phyloP scores from a whole-genome alignment of 495 filamentous ascomycete genomes.

The Hypoxylon fragiforme region DNA sequence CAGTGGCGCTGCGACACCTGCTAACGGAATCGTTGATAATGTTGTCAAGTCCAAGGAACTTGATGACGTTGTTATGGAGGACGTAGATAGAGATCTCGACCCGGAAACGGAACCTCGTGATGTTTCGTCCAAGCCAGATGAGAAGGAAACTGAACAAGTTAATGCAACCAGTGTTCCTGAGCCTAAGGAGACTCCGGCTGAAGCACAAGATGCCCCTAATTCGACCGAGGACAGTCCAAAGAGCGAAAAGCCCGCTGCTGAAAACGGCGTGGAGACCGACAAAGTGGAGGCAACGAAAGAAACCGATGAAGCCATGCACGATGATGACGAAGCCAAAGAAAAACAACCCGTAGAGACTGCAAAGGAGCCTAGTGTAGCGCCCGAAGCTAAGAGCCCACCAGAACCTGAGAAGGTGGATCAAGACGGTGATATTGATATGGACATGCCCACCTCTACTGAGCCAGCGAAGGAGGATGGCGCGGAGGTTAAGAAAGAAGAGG shows the following conservation, averaged over 20 bases:
- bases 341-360: background rate
- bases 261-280: constrained; percentile 2
- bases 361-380: background rate
- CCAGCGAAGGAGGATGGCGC: background rate
- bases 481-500: background rate
- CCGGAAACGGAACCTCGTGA: constrained; percentile 23
- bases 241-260: constrained; percentile 23
- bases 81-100: constrained; percentile 45
- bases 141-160: constrained; percentile 41
- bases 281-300: constrained; percentile 26
- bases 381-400: constrained; percentile 18
- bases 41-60: constrained; percentile 56
- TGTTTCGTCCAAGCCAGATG: constrained; percentile 40
- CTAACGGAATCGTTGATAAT: constrained; percentile 51
- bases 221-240: constrained; percentile 28
- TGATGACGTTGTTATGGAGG: constrained; percentile 68
- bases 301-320: constrained; percentile 42
- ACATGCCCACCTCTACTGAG: background rate
- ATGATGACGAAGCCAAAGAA: constrained; percentile 22
- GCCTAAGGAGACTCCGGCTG: constrained; percentile 18
- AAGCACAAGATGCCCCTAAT: constrained; percentile 17
- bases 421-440: constrained; percentile 39
- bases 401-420: constrained; percentile 22
- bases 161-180: constrained; percentile 39
- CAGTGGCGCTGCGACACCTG: constrained; percentile 61